These are phyloP conservation scores for Epichloe hybrida DNA, from an alignment of 2,329 filamentous ascomycete species.

Conservation along the genomic window DNA sequence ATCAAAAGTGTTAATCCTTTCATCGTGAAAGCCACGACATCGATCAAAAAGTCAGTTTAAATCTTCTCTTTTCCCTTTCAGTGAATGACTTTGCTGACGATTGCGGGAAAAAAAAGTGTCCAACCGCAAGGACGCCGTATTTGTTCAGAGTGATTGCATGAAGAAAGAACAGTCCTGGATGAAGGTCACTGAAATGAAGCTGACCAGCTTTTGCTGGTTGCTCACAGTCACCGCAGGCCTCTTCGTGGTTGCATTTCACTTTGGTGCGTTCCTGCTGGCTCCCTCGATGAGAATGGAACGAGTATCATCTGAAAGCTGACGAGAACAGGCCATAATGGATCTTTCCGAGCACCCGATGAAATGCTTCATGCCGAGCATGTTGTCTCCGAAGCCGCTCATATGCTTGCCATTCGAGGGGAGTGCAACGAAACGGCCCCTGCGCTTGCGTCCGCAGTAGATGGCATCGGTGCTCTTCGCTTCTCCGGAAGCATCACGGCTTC, in stretches of 20 bases:
- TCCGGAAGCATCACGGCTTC: conserved; percentile 8
- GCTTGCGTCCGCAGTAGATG: conserved; percentile 6
- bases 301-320: not conserved
- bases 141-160: not conserved
- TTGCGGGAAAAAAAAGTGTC: conserved; percentile 1
- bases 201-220: conserved; percentile 4
- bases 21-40: not conserved
- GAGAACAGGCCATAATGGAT: conserved; percentile 1
- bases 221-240: not conserved
- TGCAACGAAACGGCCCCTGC: conserved; percentile 8
- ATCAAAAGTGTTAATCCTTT: not conserved
- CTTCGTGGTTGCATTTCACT: not conserved
- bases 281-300: not conserved
- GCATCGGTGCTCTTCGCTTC: conserved; percentile 5
- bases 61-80: not conserved
- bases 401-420: conserved; percentile 11
- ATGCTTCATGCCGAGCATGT: conserved; percentile 9
- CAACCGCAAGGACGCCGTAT: not conserved
- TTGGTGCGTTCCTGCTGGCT: not conserved
- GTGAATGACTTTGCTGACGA: not conserved
- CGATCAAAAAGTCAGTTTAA: not conserved
- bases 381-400: conserved; percentile 9
- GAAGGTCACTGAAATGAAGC: not conserved
- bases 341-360: conserved; percentile 5
- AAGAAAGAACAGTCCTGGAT: conserved; percentile 1